A percentile compares a stretch with the other conserved stretches of the same genome.
These are phyloP conservation scores for Conticribra guillardii DNA, from an alignment of 108 stramenopile genomes.

Conservation along the genomic window DNA sequence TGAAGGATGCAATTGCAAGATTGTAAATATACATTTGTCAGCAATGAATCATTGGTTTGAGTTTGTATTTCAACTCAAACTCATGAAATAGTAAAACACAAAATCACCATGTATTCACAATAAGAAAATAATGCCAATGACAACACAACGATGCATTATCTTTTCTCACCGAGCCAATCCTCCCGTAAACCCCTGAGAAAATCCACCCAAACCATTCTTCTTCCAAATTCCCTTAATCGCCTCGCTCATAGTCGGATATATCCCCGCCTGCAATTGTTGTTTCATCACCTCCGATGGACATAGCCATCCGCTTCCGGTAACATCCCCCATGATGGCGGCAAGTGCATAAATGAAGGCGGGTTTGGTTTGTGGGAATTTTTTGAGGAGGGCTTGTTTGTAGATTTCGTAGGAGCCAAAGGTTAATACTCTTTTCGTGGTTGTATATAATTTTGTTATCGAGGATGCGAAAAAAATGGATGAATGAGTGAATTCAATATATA, in stretches of 20 bases:
- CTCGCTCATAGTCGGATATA: constrained; percentile 61
- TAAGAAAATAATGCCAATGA: no score
- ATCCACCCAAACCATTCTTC: constrained; percentile 60
- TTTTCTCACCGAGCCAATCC: constrained; percentile 60
- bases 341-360: constrained; percentile 66
- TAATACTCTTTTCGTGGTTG: constrained; percentile 42
- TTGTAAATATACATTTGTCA: no score
- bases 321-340: constrained; percentile 73
- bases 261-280: constrained; percentile 80
- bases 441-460: neutral
- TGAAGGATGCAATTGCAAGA: no score
- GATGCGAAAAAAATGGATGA: neutral
- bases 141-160: no score
- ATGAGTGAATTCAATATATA: neutral
- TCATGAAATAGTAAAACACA: no score
- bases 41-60: no score
- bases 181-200: constrained; percentile 72
- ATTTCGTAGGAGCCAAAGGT: constrained; percentile 88
- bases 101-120: no score
- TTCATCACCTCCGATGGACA: constrained; percentile 85
- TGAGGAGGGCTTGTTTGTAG: constrained; percentile 68
- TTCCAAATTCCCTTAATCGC: constrained; percentile 62
- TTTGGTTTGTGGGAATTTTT: constrained; percentile 56
- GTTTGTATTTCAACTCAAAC: no score
- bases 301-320: constrained; percentile 78